Conservation (phyloP, 768 basidiomycete genomes). For the Suillus americanus region DNA sequence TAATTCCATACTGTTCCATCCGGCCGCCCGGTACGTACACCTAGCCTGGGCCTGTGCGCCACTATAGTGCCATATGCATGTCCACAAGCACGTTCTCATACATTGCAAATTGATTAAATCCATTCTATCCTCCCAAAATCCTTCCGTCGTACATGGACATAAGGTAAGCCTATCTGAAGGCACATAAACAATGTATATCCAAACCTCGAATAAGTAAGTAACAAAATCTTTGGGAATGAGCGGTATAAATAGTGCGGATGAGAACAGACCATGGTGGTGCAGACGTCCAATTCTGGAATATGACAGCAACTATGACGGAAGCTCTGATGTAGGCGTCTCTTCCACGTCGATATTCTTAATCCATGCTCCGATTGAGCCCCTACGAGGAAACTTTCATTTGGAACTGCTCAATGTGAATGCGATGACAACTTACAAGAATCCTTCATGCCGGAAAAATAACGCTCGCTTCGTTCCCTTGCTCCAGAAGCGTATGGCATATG, state of each 20-base stretch:
- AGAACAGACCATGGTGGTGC: too few species aligned
- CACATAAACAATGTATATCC: neutral
- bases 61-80: too few species aligned
- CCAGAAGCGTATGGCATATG: constrained; percentile 99
- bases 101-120: neutral
- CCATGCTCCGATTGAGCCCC: constrained; percentile 96
- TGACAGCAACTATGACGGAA: constrained; percentile 1
- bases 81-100: neutral
- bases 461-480: constrained; percentile 97
- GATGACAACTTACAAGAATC: constrained; percentile 78
- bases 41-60: too few species aligned
- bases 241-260: constrained; percentile 3
- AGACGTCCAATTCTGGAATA: too few species aligned
- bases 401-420: neutral
- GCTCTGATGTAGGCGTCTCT: constrained; percentile 12
- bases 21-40: neutral
- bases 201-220: neutral
- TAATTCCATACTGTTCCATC: neutral
- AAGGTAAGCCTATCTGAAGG: neutral
- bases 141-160: neutral
- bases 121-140: too few species aligned
- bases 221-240: neutral
- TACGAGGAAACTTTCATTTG: constrained; percentile 29
- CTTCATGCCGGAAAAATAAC: constrained; percentile 95
- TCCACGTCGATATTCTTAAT: constrained; percentile 86